phyloP scores from a whole-genome alignment of 495 filamentous ascomycete genomes.

The Talaromyces thailandensis region DNA sequence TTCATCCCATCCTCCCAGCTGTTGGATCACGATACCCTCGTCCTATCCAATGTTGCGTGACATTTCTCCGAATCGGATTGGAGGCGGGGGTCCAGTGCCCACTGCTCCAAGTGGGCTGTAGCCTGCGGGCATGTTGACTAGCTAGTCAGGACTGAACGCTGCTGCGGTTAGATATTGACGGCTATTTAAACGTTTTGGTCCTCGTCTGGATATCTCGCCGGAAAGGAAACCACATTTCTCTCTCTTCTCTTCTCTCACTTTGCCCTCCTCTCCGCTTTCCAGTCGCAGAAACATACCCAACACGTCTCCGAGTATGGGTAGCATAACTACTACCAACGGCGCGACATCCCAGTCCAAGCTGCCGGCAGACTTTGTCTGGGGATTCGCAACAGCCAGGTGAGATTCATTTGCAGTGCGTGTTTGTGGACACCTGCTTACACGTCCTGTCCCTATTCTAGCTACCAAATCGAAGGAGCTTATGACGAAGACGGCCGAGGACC shows the following conservation, averaged over 20 bases:
- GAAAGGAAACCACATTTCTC: neutral
- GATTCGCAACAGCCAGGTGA: slow-evolving; percentile 71
- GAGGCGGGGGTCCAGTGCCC: neutral
- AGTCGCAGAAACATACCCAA: neutral
- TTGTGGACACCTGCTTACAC: neutral
- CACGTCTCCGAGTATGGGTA: neutral
- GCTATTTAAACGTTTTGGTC: neutral
- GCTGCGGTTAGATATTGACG: neutral
- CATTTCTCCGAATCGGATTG: neutral
- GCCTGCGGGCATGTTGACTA: neutral
- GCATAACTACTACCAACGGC: neutral
- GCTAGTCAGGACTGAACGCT: neutral
- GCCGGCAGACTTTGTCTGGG: slow-evolving; percentile 71
- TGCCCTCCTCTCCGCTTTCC: neutral
- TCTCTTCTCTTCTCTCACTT: neutral
- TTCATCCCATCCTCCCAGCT: neutral
- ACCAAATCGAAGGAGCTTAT: slow-evolving; percentile 67
- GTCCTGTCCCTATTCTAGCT: slow-evolving; percentile 29
- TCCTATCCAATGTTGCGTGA: neutral
- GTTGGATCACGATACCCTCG: neutral
- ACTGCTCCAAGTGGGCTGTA: neutral
- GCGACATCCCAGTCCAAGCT: slow-evolving; percentile 28
- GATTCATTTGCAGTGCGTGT: slow-evolving; percentile 12
- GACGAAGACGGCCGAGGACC: slow-evolving; percentile 60
- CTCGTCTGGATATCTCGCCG: neutral